phyloP scores from a whole-genome alignment of 305 asterid genomes.

The Fraxinus greggii region DNA sequence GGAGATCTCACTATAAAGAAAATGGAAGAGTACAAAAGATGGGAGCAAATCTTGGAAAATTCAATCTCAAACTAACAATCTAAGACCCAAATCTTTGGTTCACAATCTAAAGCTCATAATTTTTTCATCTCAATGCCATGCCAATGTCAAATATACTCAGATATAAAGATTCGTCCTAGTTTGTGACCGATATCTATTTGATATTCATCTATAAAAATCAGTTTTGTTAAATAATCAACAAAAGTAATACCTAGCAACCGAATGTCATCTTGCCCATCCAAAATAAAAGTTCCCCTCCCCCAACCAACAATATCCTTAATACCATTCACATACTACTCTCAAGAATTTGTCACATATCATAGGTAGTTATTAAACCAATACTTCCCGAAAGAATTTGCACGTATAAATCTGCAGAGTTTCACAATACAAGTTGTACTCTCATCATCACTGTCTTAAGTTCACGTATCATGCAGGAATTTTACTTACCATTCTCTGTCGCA shows the following conservation, averaged over 20 bases:
- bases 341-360: background rate
- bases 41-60: background rate
- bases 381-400: background rate
- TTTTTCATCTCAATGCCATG: background rate
- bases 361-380: background rate
- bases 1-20: background rate
- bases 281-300: background rate
- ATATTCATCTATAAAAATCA: background rate
- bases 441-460: background rate
- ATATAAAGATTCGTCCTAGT: background rate
- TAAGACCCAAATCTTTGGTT: background rate
- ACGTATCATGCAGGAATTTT: background rate
- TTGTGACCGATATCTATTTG: background rate
- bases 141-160: background rate
- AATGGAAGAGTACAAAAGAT: background rate
- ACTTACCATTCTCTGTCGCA: background rate
- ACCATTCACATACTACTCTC: background rate
- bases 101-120: background rate
- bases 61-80: background rate
- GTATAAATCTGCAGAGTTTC: background rate
- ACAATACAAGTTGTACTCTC: background rate
- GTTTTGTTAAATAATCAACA: background rate
- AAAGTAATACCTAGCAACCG: background rate
- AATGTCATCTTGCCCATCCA: background rate
- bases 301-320: background rate